These are phyloP conservation scores for Pseudognaphalium luteoalbum DNA, from an alignment of 129 eudicot species.

Conservation along the genomic window DNA sequence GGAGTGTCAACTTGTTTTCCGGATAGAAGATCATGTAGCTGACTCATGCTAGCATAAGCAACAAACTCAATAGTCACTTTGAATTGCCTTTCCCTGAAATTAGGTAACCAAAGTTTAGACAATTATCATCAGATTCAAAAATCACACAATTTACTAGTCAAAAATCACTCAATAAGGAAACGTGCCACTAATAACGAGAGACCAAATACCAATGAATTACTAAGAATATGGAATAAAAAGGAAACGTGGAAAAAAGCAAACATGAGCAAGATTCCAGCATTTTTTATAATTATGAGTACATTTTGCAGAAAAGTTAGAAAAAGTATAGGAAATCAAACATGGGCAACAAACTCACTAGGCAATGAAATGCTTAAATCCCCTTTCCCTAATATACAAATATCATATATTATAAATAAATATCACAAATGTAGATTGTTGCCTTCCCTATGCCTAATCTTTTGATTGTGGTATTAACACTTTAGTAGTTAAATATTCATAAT, in stretches of 20 bases:
- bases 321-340: constrained; percentile 8
- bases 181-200: not conserved
- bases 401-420: not conserved
- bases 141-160: not conserved
- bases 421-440: not conserved
- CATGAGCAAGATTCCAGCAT: not conserved
- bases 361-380: not conserved
- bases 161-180: not conserved
- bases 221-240: not conserved
- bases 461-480: constrained; percentile 4
- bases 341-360: not conserved
- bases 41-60: constrained; percentile 56
- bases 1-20: constrained; percentile 61
- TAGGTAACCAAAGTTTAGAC: constrained; percentile 20
- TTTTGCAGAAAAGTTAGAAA: constrained; percentile 1
- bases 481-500: not conserved
- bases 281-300: constrained; percentile 11
- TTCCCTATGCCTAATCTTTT: constrained; percentile 26
- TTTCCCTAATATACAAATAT: not conserved
- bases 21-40: constrained; percentile 47
- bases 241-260: not conserved
- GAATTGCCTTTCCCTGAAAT: constrained; percentile 53
- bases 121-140: not conserved
- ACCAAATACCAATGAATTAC: constrained; percentile 5
- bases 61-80: constrained; percentile 55